Evolutionary conservation across 2,329 filamentous ascomycete species (phyloP), one percentile per base, ranked within the genome.

Genomic region (Colletotrichum limetticola): DNA sequence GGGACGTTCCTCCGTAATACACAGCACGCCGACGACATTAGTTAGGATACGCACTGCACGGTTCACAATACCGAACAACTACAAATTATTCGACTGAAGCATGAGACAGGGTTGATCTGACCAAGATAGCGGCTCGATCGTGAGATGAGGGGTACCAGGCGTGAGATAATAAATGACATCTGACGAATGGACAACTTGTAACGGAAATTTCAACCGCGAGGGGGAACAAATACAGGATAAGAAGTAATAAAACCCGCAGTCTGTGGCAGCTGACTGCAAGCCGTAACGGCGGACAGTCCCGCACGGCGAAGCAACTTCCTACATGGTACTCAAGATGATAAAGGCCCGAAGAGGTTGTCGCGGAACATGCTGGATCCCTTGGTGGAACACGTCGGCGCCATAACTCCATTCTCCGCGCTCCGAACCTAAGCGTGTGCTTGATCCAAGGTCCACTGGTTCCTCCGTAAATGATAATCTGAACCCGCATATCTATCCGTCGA

Each of bases 121-220:
- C 42, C 22, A 57, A 28, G 14, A 19, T n/a, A 30, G 59, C n/a
- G 35, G 35, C 35, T 55, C 37, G 46, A 53, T 66, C 22, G 61
- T 26, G 22, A 58, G 24, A 16, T 19, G 28, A 57, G 58, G 58
- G 24, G 28, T 63, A 32, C 62, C 65, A 63, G 49, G 59, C 65
- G 65, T 32, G n/a, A 68, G 52, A 68, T 24, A 58, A 68, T 37
- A 42, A 59, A 35, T 72, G 30, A 62, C 52, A 72, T 26, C 37
- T 59, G 42, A 63, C 53, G 37, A 69, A 24, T 72, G 52, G 46
- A 32, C 52, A 9, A 37, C 22, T 42, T 9, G 28, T 8, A 30
- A 26, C 28, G 69, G 58, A 32, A 28, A 58, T 49, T n/a, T 63
- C 56, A 67, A n/a, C 37, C 42, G 8, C 42, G 57, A 60, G 37